Evolutionary conservation across 2,329 filamentous ascomycete genomes (phyloP), one percentile per base, ranked within the genome.

Genomic region (Hymenoscyphus fructigenus): DNA sequence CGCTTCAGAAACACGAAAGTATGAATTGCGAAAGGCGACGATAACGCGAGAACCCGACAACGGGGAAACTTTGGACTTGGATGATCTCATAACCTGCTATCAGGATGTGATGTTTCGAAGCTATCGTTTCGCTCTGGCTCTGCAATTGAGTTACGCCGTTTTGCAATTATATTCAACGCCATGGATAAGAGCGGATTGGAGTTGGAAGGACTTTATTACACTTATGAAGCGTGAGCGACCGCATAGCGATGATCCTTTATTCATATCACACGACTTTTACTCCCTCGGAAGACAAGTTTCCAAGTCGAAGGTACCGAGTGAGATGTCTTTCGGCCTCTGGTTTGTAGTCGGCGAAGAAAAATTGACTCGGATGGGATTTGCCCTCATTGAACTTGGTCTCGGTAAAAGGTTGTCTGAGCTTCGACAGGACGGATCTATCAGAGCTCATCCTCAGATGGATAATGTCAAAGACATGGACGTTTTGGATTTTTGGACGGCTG

Each of bases 361-460:
- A 15, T 28, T 28, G 20, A 56, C 29, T 29, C n/a, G 60, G 60
- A 7, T 47, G 7, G 28, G 60, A n/a, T 29, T 20, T 41, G 20
- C 47, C 2, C 28, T 36, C 34, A 44, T 47, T 61, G 47, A 36
- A 32, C 44, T 28, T 23, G 23, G 17, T 55, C 20, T 47, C 26
- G 44, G 32, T 36, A 56, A 34, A 26, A 23, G 47, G 56, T 28
- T 61, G 20, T 61, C 59, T 34, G 59, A 61, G 20, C 17, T 61
- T 53, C 59, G 59, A 23, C 59, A 61, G n/a, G 59, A 61, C 50
- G 41, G 59, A 32, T 61, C 59, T 12, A 61, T 61, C 44, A 38
- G 29, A 61, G 7, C 41, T 61, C 38, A 53, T 38, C 23, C 41
- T 20, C 38, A 28, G 20, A 61, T n/a, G n/a, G n/a, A n/a, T n/a